Conservation (phyloP, 306 rosid species). For the Boehmeria nivea region DNA sequence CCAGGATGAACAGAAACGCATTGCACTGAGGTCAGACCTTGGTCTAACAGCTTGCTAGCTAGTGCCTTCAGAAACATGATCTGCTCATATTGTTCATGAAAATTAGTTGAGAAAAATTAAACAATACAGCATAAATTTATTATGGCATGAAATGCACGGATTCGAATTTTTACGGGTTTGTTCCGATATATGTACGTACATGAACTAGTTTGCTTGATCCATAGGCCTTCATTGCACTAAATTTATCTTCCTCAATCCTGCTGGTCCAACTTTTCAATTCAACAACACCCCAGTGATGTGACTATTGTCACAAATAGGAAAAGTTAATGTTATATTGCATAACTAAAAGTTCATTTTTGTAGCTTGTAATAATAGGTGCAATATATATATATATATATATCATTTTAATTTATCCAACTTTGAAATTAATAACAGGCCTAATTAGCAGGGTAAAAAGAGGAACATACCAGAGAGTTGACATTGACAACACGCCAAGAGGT, state of each 20-base stretch:
- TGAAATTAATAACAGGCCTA: too few relatives aligned
- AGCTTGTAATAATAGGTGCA: too few relatives aligned
- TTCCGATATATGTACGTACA: not conserved
- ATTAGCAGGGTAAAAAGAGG: too few relatives aligned
- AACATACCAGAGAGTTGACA: slow-evolving; percentile 7
- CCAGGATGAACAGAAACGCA: slow-evolving; percentile 20
- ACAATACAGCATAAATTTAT: not conserved
- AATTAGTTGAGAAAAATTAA: not conserved
- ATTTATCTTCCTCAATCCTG: slow-evolving; percentile 15
- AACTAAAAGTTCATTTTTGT: too few relatives aligned
- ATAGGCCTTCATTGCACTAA: slow-evolving; percentile 13
- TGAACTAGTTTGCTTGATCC: slow-evolving; percentile 17
- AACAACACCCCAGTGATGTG: slow-evolving; percentile 17
- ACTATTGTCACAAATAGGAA: not conserved
- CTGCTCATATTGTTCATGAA: not conserved
- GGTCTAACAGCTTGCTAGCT: slow-evolving; percentile 11
- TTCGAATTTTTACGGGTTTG: too few relatives aligned
- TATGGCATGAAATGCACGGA: too few relatives aligned
- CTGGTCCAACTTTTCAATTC: not conserved
- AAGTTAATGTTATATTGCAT: too few relatives aligned
- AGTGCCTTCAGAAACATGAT: slow-evolving; percentile 19
- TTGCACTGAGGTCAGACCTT: slow-evolving; percentile 2
- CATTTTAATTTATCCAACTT: too few relatives aligned
- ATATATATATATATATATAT: too few relatives aligned
- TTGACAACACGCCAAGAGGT: slow-evolving; percentile 9